These are phyloP conservation scores for Podospora australis DNA, from an alignment of 495 filamentous ascomycete genomes.

Conservation along the genomic window DNA sequence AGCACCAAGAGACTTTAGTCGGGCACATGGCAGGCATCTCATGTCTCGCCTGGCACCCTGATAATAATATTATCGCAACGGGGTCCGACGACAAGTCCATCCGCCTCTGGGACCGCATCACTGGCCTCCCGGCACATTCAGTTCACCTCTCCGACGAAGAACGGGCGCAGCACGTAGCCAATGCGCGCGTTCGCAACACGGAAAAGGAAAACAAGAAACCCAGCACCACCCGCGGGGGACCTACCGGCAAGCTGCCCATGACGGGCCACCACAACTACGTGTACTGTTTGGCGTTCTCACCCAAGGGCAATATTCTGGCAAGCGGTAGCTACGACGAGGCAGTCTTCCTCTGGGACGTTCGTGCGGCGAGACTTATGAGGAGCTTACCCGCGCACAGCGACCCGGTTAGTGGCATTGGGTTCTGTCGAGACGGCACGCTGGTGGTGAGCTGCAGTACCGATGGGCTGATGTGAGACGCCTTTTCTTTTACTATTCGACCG, in stretches of 20 bases:
- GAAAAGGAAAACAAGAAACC: neutral
- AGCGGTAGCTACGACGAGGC: constrained; percentile 96
- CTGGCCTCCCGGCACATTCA: constrained; percentile 56
- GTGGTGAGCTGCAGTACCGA: constrained; percentile 85
- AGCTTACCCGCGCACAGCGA: constrained; percentile 91
- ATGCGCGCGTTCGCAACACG: too few species aligned
- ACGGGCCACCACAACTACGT: constrained; percentile 93
- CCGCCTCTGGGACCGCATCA: constrained; percentile 80
- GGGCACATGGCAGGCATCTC: constrained; percentile 90
- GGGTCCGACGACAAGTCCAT: constrained; percentile 96
- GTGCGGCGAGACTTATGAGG: constrained; percentile 75
- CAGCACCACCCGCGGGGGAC: constrained; percentile 19
- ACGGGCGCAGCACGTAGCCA: neutral
- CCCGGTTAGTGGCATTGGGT: constrained; percentile 88
- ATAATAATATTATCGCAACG: constrained; percentile 76
- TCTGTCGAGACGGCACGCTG: constrained; percentile 85
- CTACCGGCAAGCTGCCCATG: constrained; percentile 46
- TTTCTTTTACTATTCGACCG: neutral
- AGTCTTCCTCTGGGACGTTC: constrained; percentile 92
- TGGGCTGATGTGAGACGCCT: constrained; percentile 68
- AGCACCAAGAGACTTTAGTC: constrained; percentile 77
- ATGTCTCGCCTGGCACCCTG: constrained; percentile 84
- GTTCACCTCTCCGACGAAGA: constrained; percentile 9
- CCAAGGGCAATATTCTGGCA: constrained; percentile 92
- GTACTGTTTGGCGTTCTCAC: constrained; percentile 85